These are phyloP conservation scores for Wickerhamomyces mucosus DNA, from an alignment of 805 yeast species.

Conservation along the genomic window DNA sequence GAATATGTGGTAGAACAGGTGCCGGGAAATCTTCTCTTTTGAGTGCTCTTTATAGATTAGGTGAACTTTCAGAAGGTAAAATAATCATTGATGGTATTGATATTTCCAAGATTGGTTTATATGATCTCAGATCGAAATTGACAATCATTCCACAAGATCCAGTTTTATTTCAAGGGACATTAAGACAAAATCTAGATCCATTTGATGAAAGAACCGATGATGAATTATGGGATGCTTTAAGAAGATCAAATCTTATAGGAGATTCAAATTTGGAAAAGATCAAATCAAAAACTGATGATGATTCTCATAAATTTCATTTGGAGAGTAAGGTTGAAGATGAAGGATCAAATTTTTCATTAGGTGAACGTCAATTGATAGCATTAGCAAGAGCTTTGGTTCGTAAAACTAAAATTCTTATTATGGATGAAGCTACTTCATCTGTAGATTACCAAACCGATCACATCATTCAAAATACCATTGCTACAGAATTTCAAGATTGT, in stretches of 20 bases:
- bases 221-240: conserved; percentile 48
- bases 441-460: conserved; percentile 69
- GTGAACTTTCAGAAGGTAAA: conserved; percentile 47
- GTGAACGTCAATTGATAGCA: conserved; percentile 63
- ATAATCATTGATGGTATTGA: conserved; percentile 58
- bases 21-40: conserved; percentile 56
- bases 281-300: not conserved
- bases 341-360: conserved; percentile 61
- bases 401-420: conserved; percentile 45
- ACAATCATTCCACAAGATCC: conserved; percentile 80
- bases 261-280: not conserved
- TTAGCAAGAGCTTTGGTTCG: conserved; percentile 65
- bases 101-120: conserved; percentile 48
- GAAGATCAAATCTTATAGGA: conserved; percentile 49
- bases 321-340: conserved; percentile 54
- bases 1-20: conserved; percentile 57
- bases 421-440: conserved; percentile 73
- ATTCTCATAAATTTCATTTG: conserved; percentile 42
- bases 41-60: conserved; percentile 47
- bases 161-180: conserved; percentile 59
- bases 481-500: conserved; percentile 46
- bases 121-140: conserved; percentile 49
- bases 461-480: conserved; percentile 54
- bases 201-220: conserved; percentile 48
- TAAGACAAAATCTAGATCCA: conserved; percentile 64